Conservation (phyloP, 2,329 filamentous ascomycete genomes). For the Fusarium bulbicola region DNA sequence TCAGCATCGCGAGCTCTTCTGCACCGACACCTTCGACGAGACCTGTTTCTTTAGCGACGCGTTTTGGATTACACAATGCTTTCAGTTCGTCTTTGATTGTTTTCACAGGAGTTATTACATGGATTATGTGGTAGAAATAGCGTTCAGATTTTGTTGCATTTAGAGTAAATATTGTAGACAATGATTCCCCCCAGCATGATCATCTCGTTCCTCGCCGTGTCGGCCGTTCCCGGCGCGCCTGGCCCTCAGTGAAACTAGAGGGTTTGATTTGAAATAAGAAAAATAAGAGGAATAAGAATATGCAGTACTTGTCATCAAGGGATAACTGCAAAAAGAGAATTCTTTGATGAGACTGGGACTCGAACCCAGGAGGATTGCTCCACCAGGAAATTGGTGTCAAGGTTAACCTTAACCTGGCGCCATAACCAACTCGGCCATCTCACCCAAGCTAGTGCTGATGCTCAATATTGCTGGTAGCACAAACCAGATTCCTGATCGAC, state of each 20-base stretch:
- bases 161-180: not conserved
- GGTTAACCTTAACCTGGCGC: constrained; percentile 31
- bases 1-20: not conserved
- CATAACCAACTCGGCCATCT: constrained; percentile 33
- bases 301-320: rapidly evolving
- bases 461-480: rapidly evolving
- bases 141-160: not conserved
- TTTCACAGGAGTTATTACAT: not conserved
- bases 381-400: constrained; percentile 29
- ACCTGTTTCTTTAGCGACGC: not conserved
- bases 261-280: rapidly evolving
- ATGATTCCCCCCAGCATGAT: not conserved
- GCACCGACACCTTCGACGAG: not conserved
- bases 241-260: rapidly evolving
- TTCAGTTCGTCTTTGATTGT: not conserved
- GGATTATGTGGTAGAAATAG: constrained; percentile 1
- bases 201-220: not conserved
- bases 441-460: constrained; percentile 18
- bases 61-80: not conserved
- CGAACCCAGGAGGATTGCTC: constrained; percentile 31
- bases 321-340: not conserved
- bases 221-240: rapidly evolving
- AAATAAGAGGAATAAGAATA: not conserved
- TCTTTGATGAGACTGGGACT: constrained; percentile 28
- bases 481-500: rapidly evolving